Base-by-base conservation (phyloP, 805 yeast species). In the Ogataea wickerhamii region DNA sequence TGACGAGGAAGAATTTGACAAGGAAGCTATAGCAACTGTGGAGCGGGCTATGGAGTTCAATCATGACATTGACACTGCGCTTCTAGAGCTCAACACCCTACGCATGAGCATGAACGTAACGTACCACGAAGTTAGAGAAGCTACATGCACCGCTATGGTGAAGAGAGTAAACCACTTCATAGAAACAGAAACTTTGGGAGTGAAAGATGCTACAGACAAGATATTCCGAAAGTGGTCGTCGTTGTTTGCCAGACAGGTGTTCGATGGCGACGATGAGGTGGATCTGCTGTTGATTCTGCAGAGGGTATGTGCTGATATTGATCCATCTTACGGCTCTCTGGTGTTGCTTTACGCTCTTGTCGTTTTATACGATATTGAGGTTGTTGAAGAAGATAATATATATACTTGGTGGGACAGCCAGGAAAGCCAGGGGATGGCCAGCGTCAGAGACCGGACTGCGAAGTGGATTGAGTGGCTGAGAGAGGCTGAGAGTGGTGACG, bases 41-140 rank as follows among this genome's bases (percentile, higher is more conserved):
- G 87, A 82, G 51, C 75, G 98, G 56, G 95, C 98, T 1, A 74
- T 93, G 62, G 91, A 85, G 50, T 82, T 89, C 55, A 85, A 87
- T 60, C 98, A 93, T 62, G 95, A 86, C 53, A 71, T 87, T 43
- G 97, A 91, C 58, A 89, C 96, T 11, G 97, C 98, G 0, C 66
- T 87, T 47, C 67, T 93, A 43, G 98, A 93, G 65, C 74, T 93
- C 53, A 91, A 91, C 59, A 93, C 98, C 0, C 71, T 93, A 55
- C 76, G 98, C 65, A 91, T 93, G 98, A 87, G 96, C 53, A 84
- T 89, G 93, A 87, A 93, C 59, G 98, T 88, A 13, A 76, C 93
- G 0, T 91, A 93, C 61, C 94, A 87, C 53, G 96, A 89, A 56
- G 97, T 93, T 11, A 76, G 97, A 57, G 63, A 68, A 21, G 95